Evolutionary conservation across 169 alveolate species (phyloP).

Genomic region (Babesia ovata): DNA sequence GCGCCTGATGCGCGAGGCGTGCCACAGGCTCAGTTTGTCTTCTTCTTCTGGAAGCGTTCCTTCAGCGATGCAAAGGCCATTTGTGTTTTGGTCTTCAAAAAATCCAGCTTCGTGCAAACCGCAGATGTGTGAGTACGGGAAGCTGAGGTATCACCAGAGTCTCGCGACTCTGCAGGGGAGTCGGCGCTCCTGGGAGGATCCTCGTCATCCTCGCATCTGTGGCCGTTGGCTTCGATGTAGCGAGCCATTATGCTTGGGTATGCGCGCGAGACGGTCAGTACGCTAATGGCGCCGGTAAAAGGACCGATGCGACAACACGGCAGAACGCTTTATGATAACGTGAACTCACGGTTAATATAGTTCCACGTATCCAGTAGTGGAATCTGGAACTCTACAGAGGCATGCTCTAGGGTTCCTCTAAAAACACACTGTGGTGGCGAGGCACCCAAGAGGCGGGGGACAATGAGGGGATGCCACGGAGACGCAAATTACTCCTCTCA

Average conservation of each 20-base stretch:
- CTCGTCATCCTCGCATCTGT: conserved; percentile 4
- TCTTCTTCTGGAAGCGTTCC: conserved; percentile 15
- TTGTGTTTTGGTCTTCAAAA: background rate
- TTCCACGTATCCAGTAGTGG: too few relatives aligned
- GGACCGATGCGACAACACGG: too few relatives aligned
- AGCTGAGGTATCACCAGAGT: background rate
- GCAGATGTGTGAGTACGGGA: background rate
- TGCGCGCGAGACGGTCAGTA: too few relatives aligned
- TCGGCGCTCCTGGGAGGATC: conserved; percentile 25
- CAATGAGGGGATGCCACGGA: too few relatives aligned
- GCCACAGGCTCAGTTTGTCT: conserved; percentile 5
- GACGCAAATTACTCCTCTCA: too few relatives aligned
- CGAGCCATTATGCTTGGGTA: conserved; percentile 5
- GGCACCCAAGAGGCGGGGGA: too few relatives aligned
- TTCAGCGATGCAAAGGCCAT: conserved; percentile 3
- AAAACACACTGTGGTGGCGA: too few relatives aligned
- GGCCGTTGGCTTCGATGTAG: conserved; percentile 21
- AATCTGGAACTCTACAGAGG: too few relatives aligned
- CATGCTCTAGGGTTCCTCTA: too few relatives aligned
- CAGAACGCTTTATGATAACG: too few relatives aligned
- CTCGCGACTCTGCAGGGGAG: background rate
- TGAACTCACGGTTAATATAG: too few relatives aligned
- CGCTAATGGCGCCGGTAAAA: too few relatives aligned
- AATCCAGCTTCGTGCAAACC: conserved; percentile 7
- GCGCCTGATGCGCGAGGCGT: background rate